Evolutionary conservation across 805 yeast species (phyloP).

Genomic region (Wickerhamiella shivajii): DNA sequence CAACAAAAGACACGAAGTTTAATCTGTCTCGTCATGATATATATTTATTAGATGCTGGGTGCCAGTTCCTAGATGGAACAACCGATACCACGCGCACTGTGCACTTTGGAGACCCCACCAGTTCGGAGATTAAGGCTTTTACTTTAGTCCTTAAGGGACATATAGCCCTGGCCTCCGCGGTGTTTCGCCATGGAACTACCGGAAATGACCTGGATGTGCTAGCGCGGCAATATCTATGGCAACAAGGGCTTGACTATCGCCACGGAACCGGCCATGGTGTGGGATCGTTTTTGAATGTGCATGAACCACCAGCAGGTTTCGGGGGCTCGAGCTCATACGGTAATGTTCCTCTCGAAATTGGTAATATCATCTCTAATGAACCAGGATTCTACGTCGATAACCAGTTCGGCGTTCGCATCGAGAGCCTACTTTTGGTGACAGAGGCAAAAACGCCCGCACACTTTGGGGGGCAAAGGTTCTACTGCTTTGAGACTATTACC

Average conservation of each 20-base stretch:
- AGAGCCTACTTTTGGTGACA: conserved; percentile 57
- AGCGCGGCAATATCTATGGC: conserved; percentile 75
- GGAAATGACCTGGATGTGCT: conserved; percentile 67
- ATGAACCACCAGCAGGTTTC: conserved; percentile 85
- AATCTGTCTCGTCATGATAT: conserved; percentile 52
- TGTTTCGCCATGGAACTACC: conserved; percentile 61
- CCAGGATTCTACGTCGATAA: conserved; percentile 91
- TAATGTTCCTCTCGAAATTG: conserved; percentile 40
- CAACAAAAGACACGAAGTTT: conserved; percentile 39
- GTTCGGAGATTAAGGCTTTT: conserved; percentile 52
- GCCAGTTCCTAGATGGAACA: conserved; percentile 86
- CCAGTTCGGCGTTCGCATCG: conserved; percentile 77
- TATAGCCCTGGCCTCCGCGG: conserved; percentile 67
- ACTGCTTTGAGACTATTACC: conserved; percentile 72
- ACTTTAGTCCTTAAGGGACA: conserved; percentile 88
- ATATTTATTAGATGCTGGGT: conserved; percentile 78
- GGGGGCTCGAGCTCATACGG: conserved; percentile 30
- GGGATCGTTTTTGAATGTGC: conserved; percentile 83
- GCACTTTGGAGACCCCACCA: conserved; percentile 46
- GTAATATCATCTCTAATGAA: conserved; percentile 76
- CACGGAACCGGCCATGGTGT: conserved; percentile 98
- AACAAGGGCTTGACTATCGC: conserved; percentile 67
- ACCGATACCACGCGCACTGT: conserved; percentile 89
- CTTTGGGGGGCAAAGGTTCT: conserved; percentile 42
- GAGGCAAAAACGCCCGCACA: conserved; percentile 29